Base-by-base conservation (phyloP, 805 yeast genomes). In the Lipomyces oligophaga region DNA sequence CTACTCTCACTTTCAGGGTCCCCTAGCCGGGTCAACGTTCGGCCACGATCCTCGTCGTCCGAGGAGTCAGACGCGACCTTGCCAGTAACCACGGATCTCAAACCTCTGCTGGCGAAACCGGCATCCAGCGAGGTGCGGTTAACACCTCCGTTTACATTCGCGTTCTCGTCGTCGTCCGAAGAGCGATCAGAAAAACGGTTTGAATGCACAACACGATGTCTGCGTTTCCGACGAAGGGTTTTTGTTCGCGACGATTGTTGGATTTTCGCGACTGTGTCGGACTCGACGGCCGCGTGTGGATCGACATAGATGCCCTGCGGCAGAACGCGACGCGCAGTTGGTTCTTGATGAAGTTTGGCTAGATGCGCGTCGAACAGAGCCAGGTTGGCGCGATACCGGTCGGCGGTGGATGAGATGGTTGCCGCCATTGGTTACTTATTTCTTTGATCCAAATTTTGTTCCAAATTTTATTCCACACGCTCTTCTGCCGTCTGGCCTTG, bases 121-220 rank as follows among this genome's bases (percentile, higher is more conserved):
- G n/a, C n/a, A n/a, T n/a, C n/a, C n/a, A n/a, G n/a, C n/a, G n/a
- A n/a, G n/a, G n/a, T n/a, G 34, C 2, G 7, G 31, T 19, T 31
- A 21, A 4, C 8, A 11, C 40, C 35, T n/a, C 25, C 10, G n/a
- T n/a, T 21, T 10, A n/a, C 36, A 18, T 26, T 15, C 31, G 8
- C 34, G 7, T 8, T 15, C 8, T 33, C 36, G 22, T 34, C 42
- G 22, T 16, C n/a, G n/a, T 41, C 45, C 7, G 41, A 36, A 18
- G 50, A 46, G 28, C 50, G 42, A 39, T 46, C 50, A 2, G 50
- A 47, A 34, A 47, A 42, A 20, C 51, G 40, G 35, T 37, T 26
- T 33, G 37, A 38, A 32, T 47, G 51, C 13, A 37, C 43, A 3
- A 25, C 18, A 15, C 37, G 22, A 5, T 40, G 38, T 21, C 43